phyloP scores from a whole-genome alignment of 1,284 basidiomycete species.

The Porodaedalea pini region DNA sequence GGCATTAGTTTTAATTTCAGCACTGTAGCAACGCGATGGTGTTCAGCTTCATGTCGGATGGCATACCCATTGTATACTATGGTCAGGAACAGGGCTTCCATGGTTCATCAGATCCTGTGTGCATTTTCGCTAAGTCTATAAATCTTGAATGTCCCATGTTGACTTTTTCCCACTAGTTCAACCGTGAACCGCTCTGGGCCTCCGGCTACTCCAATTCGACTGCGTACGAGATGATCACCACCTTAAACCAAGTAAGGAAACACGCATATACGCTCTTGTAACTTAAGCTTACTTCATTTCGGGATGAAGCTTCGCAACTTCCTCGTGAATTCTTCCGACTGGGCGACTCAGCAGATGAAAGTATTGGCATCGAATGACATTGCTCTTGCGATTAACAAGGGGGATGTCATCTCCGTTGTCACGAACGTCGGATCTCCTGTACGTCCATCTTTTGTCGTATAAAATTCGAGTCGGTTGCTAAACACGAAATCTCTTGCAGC shows the following conservation, averaged over 20 bases:
- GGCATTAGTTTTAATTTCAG: not conserved
- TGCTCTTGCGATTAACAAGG: constrained; percentile 71
- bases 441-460: constrained; percentile 25
- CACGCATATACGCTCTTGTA: not conserved
- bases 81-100: constrained; percentile 71
- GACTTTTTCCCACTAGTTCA: constrained; percentile 41
- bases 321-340: constrained; percentile 57
- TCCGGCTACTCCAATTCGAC: constrained; percentile 61
- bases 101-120: constrained; percentile 59
- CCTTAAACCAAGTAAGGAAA: constrained; percentile 54
- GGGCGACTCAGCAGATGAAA: constrained; percentile 53
- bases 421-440: constrained; percentile 79
- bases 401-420: constrained; percentile 62
- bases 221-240: constrained; percentile 57
- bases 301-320: constrained; percentile 57
- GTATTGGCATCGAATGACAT: constrained; percentile 55
- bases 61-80: constrained; percentile 78
- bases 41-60: constrained; percentile 63
- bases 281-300: not conserved
- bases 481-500: constrained; percentile 34
- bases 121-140: constrained; percentile 21
- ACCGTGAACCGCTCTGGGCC: constrained; percentile 77
- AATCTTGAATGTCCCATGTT: not conserved
- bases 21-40: constrained; percentile 60
- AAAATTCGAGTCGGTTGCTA: not conserved